Base-by-base conservation (phyloP, 2,329 filamentous ascomycete species). In the Claviceps africana region DNA sequence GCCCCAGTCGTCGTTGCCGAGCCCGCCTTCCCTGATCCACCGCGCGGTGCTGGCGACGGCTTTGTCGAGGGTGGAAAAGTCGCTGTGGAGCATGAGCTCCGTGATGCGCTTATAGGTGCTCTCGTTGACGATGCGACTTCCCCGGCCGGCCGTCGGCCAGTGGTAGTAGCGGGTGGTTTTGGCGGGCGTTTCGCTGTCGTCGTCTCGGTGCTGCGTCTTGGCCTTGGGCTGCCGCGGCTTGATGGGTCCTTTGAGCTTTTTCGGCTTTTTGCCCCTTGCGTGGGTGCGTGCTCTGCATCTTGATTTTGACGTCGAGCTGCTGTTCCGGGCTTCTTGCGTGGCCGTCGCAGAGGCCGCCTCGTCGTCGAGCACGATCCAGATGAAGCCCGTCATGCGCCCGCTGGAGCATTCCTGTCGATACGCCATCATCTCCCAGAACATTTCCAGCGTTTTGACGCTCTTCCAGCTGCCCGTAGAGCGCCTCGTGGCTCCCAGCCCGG, bases 341-440 rank as follows among this genome's bases (percentile, higher is more conserved):
- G 19, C 30, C 5, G n/a, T n/a, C 4, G 13, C 19, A 2, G 30
- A 4, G 3, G 30, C 30, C 21, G 33, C 35, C 47, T 48, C 35
- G 10, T 81, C 75, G 35, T 88, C 84, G 57, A 96, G 85, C 0
- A 96, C 83, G 28, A 96, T 71, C 91, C 94, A 98, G 28, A 97
- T 76, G 59, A 98, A 98, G 0, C 94, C 94, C 0, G 95, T 94
- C 62, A 95, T 76, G 19, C 90, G 78, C 0, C 93, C 94, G 35
- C 89, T 88, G 0, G 90, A 95, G 63, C 93, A 98, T 64, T 98
- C 93, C 65, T 97, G 93, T 53, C 93, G 77, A 63, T 87, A 97
- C 0, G 90, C 85, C 91, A 98, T 97, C 77, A 95, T 86, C 56
- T 98, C 93, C 93, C 93, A 98, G 62, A 98, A 98, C 59, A 90